Evolutionary conservation across 2,329 filamentous ascomycete genomes (phyloP).

Genomic region (Stachybotrys elegans): DNA sequence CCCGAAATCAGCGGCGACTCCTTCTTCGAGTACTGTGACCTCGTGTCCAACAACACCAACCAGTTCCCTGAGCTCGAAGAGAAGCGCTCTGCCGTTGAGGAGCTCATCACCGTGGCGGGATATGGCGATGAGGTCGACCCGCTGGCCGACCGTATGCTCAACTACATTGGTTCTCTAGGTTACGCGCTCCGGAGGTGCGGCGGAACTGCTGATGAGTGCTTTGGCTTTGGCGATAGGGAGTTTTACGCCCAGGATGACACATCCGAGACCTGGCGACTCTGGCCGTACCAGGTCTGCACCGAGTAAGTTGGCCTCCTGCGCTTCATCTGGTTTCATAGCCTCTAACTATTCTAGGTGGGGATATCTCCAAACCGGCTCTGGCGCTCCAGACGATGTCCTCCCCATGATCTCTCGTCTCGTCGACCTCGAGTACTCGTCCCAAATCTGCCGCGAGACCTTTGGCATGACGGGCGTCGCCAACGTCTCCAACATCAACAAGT

Average conservation of each 20-base stretch:
- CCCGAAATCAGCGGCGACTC: conserved; percentile 33
- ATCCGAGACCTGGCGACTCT: conserved; percentile 22
- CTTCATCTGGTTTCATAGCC: not conserved
- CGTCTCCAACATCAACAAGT: conserved; percentile 65
- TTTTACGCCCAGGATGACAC: conserved; percentile 24
- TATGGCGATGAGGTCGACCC: conserved; percentile 30
- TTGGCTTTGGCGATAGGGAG: conserved; percentile 17
- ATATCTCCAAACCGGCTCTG: conserved; percentile 69
- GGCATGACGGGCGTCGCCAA: conserved; percentile 62
- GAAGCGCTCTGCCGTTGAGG: conserved; percentile 27
- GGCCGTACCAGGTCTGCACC: conserved; percentile 51
- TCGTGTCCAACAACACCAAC: conserved; percentile 33
- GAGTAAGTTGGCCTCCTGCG: conserved; percentile 30
- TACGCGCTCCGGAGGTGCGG: conserved; percentile 19
- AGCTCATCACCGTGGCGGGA: conserved; percentile 36
- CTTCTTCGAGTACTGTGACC: conserved; percentile 44
- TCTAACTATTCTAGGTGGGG: conserved; percentile 55
- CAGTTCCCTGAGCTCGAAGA: conserved; percentile 36
- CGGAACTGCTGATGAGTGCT: conserved; percentile 15
- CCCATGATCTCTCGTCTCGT: conserved; percentile 69
- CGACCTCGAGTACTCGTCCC: conserved; percentile 56
- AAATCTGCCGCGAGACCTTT: conserved; percentile 63
- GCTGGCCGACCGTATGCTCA: conserved; percentile 41
- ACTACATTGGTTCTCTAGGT: conserved; percentile 44
- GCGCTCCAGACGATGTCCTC: conserved; percentile 57